Percentiles rank a stretch among this genome's conserved stretches.
These are phyloP conservation scores for Yamadazyma sp. DNA, from an alignment of 805 yeast genomes.

Conservation along the genomic window DNA sequence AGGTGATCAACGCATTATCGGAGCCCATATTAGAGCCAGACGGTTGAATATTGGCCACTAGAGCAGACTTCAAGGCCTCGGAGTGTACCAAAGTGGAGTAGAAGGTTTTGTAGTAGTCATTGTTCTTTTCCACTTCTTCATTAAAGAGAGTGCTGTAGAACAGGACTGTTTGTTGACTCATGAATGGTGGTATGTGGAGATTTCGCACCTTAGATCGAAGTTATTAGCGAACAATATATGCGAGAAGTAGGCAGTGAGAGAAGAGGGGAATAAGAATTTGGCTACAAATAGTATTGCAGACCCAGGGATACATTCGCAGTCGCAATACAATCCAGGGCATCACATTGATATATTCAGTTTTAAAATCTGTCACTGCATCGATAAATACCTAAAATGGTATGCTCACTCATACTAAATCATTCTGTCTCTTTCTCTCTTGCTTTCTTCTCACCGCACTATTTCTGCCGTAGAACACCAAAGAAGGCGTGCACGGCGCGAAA, in stretches of 20 bases:
- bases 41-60: slow-evolving; percentile 21
- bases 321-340: too few species aligned
- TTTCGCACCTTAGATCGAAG: too few species aligned
- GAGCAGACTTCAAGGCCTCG: slow-evolving; percentile 22
- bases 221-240: too few species aligned
- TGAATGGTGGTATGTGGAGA: background rate
- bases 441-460: background rate
- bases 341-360: too few species aligned
- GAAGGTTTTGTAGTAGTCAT: slow-evolving; percentile 21
- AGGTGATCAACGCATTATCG: background rate
- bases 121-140: slow-evolving; percentile 17
- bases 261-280: too few species aligned
- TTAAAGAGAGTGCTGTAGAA: slow-evolving; percentile 26
- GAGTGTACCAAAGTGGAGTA: slow-evolving; percentile 26
- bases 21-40: slow-evolving; percentile 1
- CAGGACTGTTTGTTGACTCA: slow-evolving; percentile 13
- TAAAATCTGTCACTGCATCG: too few species aligned
- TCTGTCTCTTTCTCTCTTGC: too few species aligned
- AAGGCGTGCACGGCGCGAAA: slow-evolving; percentile 3
- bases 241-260: too few species aligned
- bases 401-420: too few species aligned
- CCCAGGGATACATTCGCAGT: too few species aligned
- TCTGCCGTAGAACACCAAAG: slow-evolving; percentile 1
- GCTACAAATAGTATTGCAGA: too few species aligned
- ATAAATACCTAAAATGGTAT: too few species aligned